A percentile compares a stretch with the other conserved stretches of the same genome.
These are phyloP conservation scores for Hsuehochloa calcarea DNA, from an alignment of 176 grass and related monocot species.

Conservation along the genomic window DNA sequence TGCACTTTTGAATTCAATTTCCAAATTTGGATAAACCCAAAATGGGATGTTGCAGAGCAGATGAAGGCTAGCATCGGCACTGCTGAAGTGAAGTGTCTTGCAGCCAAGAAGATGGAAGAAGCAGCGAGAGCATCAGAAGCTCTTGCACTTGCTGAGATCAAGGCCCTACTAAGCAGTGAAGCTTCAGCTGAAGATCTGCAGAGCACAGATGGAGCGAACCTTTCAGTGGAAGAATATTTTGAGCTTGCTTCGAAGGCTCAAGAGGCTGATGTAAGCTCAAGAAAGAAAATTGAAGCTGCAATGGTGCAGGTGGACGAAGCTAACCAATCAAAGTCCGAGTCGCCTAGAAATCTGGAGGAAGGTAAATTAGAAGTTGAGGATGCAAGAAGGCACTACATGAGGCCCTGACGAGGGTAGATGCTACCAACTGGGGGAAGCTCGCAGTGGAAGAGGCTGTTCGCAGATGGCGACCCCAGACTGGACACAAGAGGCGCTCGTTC, in stretches of 20 bases:
- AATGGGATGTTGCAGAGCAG: too few species aligned
- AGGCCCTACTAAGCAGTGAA: constrained; percentile 58
- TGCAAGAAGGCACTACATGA: constrained; percentile 62
- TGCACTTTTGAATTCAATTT: too few species aligned
- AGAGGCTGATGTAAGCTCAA: constrained; percentile 53
- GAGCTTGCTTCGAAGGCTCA: constrained; percentile 55
- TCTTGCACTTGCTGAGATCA: constrained; percentile 70
- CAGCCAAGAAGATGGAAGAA: constrained; percentile 76
- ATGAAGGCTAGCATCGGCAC: constrained; percentile 68
- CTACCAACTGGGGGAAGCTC: constrained; percentile 54
- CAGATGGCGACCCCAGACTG: constrained; percentile 35
- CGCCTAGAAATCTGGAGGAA: constrained; percentile 59
- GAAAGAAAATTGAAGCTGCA: constrained; percentile 56
- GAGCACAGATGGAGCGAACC: constrained; percentile 23
- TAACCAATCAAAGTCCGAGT: constrained; percentile 40
- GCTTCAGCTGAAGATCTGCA: constrained; percentile 38
- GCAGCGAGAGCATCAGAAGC: constrained; percentile 78
- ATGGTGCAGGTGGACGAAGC: constrained; percentile 54
- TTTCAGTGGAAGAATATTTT: constrained; percentile 67
- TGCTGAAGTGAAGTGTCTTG: constrained; percentile 60
- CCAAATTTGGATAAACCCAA: too few species aligned
- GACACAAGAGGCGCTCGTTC: constrained; percentile 19
- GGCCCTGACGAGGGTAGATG: constrained; percentile 54
- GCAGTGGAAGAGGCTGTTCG: constrained; percentile 52
- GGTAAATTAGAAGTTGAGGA: constrained; percentile 52